Evolutionary conservation across 805 yeast species (phyloP), one percentile per base, ranked within the genome.

Genomic region (Yarrowia deformans): DNA sequence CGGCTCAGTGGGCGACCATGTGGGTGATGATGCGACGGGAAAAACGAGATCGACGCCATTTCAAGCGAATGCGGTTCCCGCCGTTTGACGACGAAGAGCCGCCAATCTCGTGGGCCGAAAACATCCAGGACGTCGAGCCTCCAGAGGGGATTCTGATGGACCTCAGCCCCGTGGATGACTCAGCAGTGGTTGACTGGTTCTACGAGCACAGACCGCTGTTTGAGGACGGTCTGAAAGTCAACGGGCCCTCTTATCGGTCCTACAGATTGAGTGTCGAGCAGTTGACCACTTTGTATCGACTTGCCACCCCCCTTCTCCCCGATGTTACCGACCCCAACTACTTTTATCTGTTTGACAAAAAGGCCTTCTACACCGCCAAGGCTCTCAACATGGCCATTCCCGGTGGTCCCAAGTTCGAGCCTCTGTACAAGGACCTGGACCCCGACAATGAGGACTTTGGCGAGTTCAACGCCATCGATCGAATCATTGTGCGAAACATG

Each of bases 11-110:
- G 99, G 93, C 97, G 0, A 84, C 96, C 0, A 84, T 87, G 81
- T 95, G 98, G 98, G 80, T 86, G 14, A 88, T 88, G 79, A 95
- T 95, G 99, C 85, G 98, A 74, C 83, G 94, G 60, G 98, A 95
- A 76, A 95, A 95, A 77, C 85, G 96, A 70, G 98, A 93, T 76
- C 84, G 98, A 73, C 82, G 87, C 42, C 96, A 91, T 76, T 94
- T 95, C 79, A 90, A 91, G 75, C 85, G 99, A 72, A 88, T 95
- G 91, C 84, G 92, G 69, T 90, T 95, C 73, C 99, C 99, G 0
- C 93, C 97, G 0, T 93, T 94, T 79, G 99, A 95, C 78, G 99
- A 95, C 76, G 99, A 95, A 77, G 98, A 94, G 77, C 97, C 97
- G 0, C 96, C 97, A 0, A 75, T 93, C 40, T 85, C 88, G 69